Base-by-base conservation (phyloP, 805 yeast species). In the Ascoidea rubescens region DNA sequence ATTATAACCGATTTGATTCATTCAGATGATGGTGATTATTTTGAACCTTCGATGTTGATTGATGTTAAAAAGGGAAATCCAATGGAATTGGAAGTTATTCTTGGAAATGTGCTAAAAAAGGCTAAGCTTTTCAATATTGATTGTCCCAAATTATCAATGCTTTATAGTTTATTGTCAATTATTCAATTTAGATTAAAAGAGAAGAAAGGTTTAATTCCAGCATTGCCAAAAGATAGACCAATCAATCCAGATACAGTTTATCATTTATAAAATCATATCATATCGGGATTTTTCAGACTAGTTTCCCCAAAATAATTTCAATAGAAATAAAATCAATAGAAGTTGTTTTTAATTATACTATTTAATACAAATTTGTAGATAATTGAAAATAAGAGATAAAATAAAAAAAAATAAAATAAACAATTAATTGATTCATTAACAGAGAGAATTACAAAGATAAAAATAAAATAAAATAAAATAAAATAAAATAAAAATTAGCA, bases 31-130 rank as follows among this genome's bases (percentile, higher is more conserved):
- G 79, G 78, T 8, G 70, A 68, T 43, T 77, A 73, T 66, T 84
- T 77, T 62, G 71, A 73, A 50, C 91, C 91, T 2, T 82, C 89
- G 4, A 84, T 84, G 91, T 67, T 75, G 55, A 84, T 82, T 8
- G 93, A 84, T 60, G 73, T 74, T 21, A 67, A 76, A 50, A 80
- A 82, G 56, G 79, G 80, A 31, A 81, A 84, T 60, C 79, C 80
- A 49, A 75, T 85, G 57, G 95, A 87, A 64, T 64, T 80, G 32
- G 89, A 85, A 59, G 83, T 77, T 28, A 82, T 87, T 54, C 67
- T 84, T 50, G 90, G 91, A 4, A 85, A 82, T 59, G 71, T 84
- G 0, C 59, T 84, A 50, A 64, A 64, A 16, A 69, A 75, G 46
- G 85, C 83, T 7, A 65, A 67, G 46, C 71, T 71, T 55, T 57